phyloP scores from a whole-genome alignment of 169 alveolate species.

The Plasmodium billcollinsi region DNA sequence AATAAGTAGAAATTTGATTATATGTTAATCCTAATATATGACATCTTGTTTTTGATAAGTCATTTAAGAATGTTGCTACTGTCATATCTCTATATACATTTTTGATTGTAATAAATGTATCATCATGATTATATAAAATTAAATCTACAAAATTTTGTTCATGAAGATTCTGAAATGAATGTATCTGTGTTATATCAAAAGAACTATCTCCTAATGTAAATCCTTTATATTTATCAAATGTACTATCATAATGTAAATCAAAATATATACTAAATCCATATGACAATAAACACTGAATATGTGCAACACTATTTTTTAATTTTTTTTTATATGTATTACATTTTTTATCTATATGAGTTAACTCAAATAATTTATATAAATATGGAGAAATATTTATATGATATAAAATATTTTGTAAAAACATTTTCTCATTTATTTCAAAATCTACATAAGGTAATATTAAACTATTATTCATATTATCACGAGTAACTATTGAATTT shows the following conservation, averaged over 20 bases:
- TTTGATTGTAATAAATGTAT: slow-evolving; percentile 24
- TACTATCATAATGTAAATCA: slow-evolving; percentile 36
- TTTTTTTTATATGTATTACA: slow-evolving; percentile 48
- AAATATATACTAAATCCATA: slow-evolving; percentile 62
- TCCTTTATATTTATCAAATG: slow-evolving; percentile 48
- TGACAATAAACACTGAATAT: slow-evolving; percentile 72
- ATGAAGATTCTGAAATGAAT: slow-evolving; percentile 45
- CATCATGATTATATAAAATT: slow-evolving; percentile 37
- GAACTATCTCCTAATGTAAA: slow-evolving; percentile 40
- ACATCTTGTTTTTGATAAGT: slow-evolving; percentile 61
- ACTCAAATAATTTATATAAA: slow-evolving; percentile 65
- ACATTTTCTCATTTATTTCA: slow-evolving; percentile 44
- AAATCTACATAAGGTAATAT: slow-evolving; percentile 53
- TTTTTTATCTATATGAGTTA: slow-evolving; percentile 57
- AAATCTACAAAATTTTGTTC: slow-evolving; percentile 68
- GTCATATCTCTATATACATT: slow-evolving; percentile 70
- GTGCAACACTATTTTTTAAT: slow-evolving; percentile 60
- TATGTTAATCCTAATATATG: slow-evolving; percentile 56
- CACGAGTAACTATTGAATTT: slow-evolving; percentile 35
- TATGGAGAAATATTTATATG: slow-evolving; percentile 58
- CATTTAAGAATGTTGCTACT: slow-evolving; percentile 49
- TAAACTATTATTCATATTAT: slow-evolving; percentile 39
- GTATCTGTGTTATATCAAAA: slow-evolving; percentile 56
- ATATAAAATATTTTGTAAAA: slow-evolving; percentile 56
- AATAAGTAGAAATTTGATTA: slow-evolving; percentile 19